Evolutionary conservation across 345 rosid species (phyloP), one percentile per base, ranked within the genome.

Genomic region (Murraya koenigii): DNA sequence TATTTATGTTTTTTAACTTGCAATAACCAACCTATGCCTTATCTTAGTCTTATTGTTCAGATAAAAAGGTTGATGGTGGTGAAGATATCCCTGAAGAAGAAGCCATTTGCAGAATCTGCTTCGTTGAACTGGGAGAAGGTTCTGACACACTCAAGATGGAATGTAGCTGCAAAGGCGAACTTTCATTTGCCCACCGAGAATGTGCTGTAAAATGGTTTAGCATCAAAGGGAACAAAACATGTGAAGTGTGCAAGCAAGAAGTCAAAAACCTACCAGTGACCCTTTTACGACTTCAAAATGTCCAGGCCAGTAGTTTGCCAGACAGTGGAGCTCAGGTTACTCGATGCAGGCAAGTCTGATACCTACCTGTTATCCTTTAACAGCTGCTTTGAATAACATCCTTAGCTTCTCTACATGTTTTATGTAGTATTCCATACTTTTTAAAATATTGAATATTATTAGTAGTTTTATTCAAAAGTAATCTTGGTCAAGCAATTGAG

Each of bases 121-220:
- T 92, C 44, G 74, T 85, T 30, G 99, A 94, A 81, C 79, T 96
- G 20, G 97, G 95, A 72, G 99, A 94, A 89, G 97, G 93, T 23
- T 87, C 83, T 20, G 97, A 92, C 44, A 89, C 97, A 28, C 89
- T 96, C 61, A 96, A 92, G 87, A 94, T 96, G 98, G 99, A 94
- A 84, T 94, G 99, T 80, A 86, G 95, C 87, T 96, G 99, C 89
- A 96, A 84, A 84, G 99, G 98, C 7, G 98, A 90, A 78, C 84
- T 96, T 72, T 97, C 97, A 26, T 89, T 96, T 22, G 97, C 97
- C 32, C 99, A 96, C 82, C 87, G 90, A 86, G 93, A 91, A 68
- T 96, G 98, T 83, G 91, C 94, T 47, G 80, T 96, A 74, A 96
- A 96, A 89, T 96, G 98, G 99, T 96, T 96, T 84, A 94, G 92